Conservation (phyloP, 2,329 filamentous ascomycete species). For the Colletotrichum chrysophilum region DNA sequence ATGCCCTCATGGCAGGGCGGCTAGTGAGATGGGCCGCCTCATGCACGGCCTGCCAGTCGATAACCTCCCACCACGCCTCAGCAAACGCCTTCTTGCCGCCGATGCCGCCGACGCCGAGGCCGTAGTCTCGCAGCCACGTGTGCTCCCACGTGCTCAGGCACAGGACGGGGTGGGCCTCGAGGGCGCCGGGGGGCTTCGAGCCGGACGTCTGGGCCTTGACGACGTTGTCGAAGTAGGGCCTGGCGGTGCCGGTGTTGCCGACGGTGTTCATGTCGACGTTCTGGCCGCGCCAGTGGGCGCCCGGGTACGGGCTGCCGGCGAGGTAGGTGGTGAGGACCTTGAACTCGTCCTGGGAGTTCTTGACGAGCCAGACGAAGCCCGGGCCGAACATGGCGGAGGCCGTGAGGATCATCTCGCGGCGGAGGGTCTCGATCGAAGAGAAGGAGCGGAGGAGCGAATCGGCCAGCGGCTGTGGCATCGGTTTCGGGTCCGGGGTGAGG, state of each 20-base stretch:
- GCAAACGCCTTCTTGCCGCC: slow-evolving; percentile 79
- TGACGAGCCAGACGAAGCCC: slow-evolving; percentile 95
- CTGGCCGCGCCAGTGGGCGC: slow-evolving; percentile 81
- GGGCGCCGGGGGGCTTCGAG: slow-evolving; percentile 66
- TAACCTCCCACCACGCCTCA: slow-evolving; percentile 83
- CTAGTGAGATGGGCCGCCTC: slow-evolving; percentile 25
- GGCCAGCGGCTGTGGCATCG: slow-evolving; percentile 63
- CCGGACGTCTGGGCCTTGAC: slow-evolving; percentile 26
- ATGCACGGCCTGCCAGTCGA: slow-evolving; percentile 83
- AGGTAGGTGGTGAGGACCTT: slow-evolving; percentile 88
- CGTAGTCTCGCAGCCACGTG: slow-evolving; percentile 85
- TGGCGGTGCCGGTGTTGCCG: slow-evolving; percentile 42
- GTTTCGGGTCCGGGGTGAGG: slow-evolving; percentile 45
- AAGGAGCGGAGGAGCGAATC: slow-evolving; percentile 72
- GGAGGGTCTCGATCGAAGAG: slow-evolving; percentile 82
- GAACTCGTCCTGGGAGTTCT: slow-evolving; percentile 50
- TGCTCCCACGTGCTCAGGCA: slow-evolving; percentile 98
- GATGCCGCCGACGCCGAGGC: slow-evolving; percentile 59
- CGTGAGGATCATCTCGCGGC: slow-evolving; percentile 78
- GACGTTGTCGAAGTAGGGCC: slow-evolving; percentile 44
- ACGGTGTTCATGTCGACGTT: slow-evolving; percentile 72
- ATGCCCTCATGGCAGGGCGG: background rate
- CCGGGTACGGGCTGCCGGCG: slow-evolving; percentile 86
- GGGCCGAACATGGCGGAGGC: slow-evolving; percentile 94
- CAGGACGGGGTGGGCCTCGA: slow-evolving; percentile 76